Evolutionary conservation across 495 filamentous ascomycete genomes (phyloP), one percentile per base, ranked within the genome.

Genomic region (Copromyces sp.): DNA sequence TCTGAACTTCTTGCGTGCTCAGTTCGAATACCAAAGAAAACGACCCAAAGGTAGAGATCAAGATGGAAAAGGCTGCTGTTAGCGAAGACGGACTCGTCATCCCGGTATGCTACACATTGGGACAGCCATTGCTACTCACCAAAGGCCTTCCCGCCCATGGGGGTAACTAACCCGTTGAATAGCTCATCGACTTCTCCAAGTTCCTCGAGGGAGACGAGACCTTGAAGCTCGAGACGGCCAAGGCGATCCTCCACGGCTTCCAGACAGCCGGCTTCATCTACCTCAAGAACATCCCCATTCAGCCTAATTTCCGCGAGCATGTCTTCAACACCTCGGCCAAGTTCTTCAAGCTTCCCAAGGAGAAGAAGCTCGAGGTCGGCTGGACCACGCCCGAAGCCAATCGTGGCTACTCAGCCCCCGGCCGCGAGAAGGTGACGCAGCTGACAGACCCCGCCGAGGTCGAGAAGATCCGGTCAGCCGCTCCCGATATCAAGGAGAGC

Each of bases 211-310:
- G 89, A 5, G 86, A 86, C 17, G 83, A 88, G 0, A 79, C 87
- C 40, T 84, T 91, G 61, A 92, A 91, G 73, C 83, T 86, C 70
- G 77, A 86, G 65, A 89, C 92, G 7, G 94, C 94, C 3, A 78
- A 88, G 38, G 86, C 90, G 44, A 89, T 98, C 73, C 88, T 94
- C 35, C 76, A 87, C 32, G 94, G 93, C 24, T 97, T 98, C 83
- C 91, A 92, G 72, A 90, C 86, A 9, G 92, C 93, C 5, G 95
- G 95, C 40, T 98, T 98, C 82, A 87, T 97, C 77, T 98, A 98
- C 81, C 88, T 98, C 59, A 92, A 89, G 69, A 89, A 94, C 78
- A 91, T 93, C 77, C 83, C 87, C 38, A 92, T 98, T 71, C 84
- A 91, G 0, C 80, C 87, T 12, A 82, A 86, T 17, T 85, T 86